A percentile compares a stretch with the other conserved stretches of the same genome.
Conservation (phyloP, 768 basidiomycete species). For the Mycena vulgaris region DNA sequence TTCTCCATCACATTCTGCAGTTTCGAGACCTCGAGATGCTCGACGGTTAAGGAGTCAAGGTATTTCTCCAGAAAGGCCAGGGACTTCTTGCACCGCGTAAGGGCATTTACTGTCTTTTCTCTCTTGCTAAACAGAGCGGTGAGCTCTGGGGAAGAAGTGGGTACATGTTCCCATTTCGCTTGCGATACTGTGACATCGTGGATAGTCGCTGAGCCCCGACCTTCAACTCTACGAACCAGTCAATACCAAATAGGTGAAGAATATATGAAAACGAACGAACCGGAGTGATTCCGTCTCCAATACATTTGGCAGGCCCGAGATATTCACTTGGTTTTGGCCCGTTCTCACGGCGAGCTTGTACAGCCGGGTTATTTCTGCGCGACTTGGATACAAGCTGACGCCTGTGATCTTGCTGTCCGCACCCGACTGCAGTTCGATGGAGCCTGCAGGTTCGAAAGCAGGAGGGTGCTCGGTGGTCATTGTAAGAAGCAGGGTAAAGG, state of each 20-base stretch:
- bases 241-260: neutral
- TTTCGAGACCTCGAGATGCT: slow-evolving; percentile 39
- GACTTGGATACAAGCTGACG: slow-evolving; percentile 53
- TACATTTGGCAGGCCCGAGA: slow-evolving; percentile 33
- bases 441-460: slow-evolving; percentile 27
- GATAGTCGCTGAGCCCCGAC: slow-evolving; percentile 34
- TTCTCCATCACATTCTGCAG: slow-evolving; percentile 34
- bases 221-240: slow-evolving; percentile 23
- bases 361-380: slow-evolving; percentile 56
- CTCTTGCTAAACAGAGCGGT: slow-evolving; percentile 1
- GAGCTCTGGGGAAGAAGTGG: slow-evolving; percentile 25
- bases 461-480: slow-evolving; percentile 30
- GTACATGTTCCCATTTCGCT: slow-evolving; percentile 12
- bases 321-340: slow-evolving; percentile 38
- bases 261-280: neutral
- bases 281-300: slow-evolving; percentile 38
- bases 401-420: slow-evolving; percentile 51
- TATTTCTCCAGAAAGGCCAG: slow-evolving; percentile 37
- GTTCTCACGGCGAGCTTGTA: slow-evolving; percentile 45
- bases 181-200: slow-evolving; percentile 31
- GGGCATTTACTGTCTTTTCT: slow-evolving; percentile 6
- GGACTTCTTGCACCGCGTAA: slow-evolving; percentile 36
- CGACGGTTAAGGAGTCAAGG: slow-evolving; percentile 29
- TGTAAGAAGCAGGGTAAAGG: neutral
- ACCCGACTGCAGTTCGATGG: slow-evolving; percentile 44